A percentile compares a stretch with the other conserved stretches of the same genome.
These are phyloP conservation scores for Pascua sp. DNA, from an alignment of 1,284 basidiomycete genomes.

Conservation along the genomic window DNA sequence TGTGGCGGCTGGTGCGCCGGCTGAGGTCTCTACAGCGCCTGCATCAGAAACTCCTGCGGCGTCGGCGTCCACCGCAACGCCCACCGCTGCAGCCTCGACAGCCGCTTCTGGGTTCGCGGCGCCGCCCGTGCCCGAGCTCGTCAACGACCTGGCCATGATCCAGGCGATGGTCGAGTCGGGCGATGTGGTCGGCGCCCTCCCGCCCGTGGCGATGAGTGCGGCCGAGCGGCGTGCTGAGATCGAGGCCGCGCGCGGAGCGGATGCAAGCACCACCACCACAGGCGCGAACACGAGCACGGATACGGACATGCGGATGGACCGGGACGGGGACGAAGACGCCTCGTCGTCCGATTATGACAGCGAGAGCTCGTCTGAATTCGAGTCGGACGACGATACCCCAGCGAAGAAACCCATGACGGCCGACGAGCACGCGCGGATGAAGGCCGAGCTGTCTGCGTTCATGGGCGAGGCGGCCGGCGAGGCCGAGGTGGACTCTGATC, in stretches of 20 bases:
- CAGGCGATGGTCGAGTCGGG: constrained; percentile 41
- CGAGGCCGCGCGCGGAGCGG: constrained; percentile 19
- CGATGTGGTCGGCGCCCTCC: constrained; percentile 38
- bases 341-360: constrained; percentile 8
- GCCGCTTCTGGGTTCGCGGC: too few species aligned
- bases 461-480: constrained; percentile 9
- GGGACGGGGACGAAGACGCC: neutral
- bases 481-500: constrained; percentile 6
- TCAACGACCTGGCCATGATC: constrained; percentile 40
- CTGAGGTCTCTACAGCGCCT: too few species aligned
- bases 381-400: constrained; percentile 19
- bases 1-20: too few species aligned
- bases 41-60: too few species aligned
- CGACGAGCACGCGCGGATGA: constrained; percentile 24
- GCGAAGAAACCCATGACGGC: constrained; percentile 21
- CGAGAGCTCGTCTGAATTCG: constrained; percentile 32
- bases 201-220: constrained; percentile 29
- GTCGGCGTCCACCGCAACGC: too few species aligned
- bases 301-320: neutral
- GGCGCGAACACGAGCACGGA: constrained; percentile 7
- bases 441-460: constrained; percentile 25
- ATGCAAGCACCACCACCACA: neutral
- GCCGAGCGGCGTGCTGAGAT: constrained; percentile 36
- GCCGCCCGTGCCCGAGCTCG: too few species aligned
- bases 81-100: too few species aligned